Evolutionary conservation across 805 yeast species (phyloP), one percentile per base, ranked within the genome.

Genomic region (Metschnikowia henanensis): DNA sequence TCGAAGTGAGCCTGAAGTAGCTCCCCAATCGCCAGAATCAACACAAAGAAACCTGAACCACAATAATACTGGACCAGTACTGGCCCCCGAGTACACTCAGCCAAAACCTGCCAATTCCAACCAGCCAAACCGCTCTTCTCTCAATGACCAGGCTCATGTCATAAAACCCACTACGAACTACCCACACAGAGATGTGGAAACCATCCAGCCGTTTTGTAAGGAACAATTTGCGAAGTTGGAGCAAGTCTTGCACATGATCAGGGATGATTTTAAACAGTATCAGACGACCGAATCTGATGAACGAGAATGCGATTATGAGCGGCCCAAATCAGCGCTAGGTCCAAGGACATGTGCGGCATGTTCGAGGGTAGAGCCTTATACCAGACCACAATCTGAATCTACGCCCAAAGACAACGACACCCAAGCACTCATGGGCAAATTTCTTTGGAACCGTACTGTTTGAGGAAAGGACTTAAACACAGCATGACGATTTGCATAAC

Each of bases 401-500:
- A 49, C 50, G 8, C 41, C 51, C 5, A 33, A 39, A 9, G 46
- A 47, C 13, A 36, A 33, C 21, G 31, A 49, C 32, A 50, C 54
- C 2, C 48, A 46, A 18, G 43, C 41, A 15, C 45, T 50, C 17
- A 48, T 48, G 52, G 54, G 54, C 15, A 34, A 34, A 20, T 50
- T 39, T 20, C 32, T 42, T 17, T 50, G 54, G 54, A 50, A 49
- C 39, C 49, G 48, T 10, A 50, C 54, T 3, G 38, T 50, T 1
- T 50, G 30, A 20, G 18, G 16, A 18, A 8, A 28, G 8, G n/a
- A n/a, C n/a, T n/a, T n/a, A n/a, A n/a, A n/a, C n/a, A n/a, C n/a
- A n/a, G n/a, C n/a, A n/a, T n/a, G n/a, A n/a, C n/a, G n/a, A n/a
- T n/a, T n/a, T n/a, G n/a, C n/a, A n/a, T n/a, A n/a, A n/a, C n/a